phyloP scores from a whole-genome alignment of 257 asterid genomes.

The Prunella vulgaris region DNA sequence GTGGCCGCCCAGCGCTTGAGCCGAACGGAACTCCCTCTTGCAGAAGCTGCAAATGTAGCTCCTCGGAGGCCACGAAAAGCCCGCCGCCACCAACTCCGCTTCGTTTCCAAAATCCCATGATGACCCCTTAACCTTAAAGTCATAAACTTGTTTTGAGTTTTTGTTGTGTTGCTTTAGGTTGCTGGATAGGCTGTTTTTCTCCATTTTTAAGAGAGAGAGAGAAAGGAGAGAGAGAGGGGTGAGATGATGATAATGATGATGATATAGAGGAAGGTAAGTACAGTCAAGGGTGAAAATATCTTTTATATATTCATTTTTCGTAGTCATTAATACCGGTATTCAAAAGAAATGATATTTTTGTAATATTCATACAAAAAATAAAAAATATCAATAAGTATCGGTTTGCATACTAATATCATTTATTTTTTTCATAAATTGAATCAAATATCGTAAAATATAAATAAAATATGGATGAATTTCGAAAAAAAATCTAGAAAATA shows the following conservation, averaged over 20 bases:
- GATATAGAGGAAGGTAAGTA: slow-evolving; percentile 22
- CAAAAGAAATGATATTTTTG: no score
- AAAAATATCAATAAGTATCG: no score
- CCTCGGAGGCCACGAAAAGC: slow-evolving; percentile 89
- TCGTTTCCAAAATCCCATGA: slow-evolving; percentile 20
- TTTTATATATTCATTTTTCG: no score
- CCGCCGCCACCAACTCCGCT: slow-evolving; percentile 42
- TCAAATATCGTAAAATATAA: no score
- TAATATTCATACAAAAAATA: no score
- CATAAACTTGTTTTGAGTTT: slow-evolving; percentile 30
- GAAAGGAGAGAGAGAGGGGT: background rate
- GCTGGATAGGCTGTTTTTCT: slow-evolving; percentile 19
- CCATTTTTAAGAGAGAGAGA: slow-evolving; percentile 20
- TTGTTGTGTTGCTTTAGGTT: slow-evolving; percentile 20
- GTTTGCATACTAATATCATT: no score
- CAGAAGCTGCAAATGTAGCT: slow-evolving; percentile 80
- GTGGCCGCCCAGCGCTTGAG: slow-evolving; percentile 98
- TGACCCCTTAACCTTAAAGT: slow-evolving; percentile 33
- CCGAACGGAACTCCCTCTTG: slow-evolving; percentile 85
- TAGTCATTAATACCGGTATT: no score
- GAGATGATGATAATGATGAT: background rate
- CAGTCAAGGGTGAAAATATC: no score
- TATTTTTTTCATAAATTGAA: no score
- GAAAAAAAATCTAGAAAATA: no score
- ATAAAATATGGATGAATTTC: no score